Evolutionary conservation across 257 asterid species (phyloP).

Genomic region (Salvia rosmarinus): DNA sequence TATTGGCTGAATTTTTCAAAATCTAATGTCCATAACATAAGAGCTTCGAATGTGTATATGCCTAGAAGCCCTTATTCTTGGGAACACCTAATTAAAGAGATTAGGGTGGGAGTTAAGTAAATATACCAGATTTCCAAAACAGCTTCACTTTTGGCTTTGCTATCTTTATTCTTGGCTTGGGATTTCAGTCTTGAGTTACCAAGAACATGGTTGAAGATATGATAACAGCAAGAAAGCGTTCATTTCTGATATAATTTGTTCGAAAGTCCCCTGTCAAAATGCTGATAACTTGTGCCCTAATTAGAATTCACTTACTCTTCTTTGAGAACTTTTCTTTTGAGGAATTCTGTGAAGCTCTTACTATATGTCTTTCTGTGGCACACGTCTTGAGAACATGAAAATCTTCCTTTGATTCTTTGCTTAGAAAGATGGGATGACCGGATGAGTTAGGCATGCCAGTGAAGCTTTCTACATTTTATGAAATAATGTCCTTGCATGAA

Average conservation of each 20-base stretch:
- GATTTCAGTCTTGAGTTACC: neutral
- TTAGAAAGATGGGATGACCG: neutral
- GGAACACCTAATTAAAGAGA: conserved; percentile 11
- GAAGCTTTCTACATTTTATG: conserved; percentile 11
- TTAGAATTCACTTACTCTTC: neutral
- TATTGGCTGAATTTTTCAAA: neutral
- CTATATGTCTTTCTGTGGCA: neutral
- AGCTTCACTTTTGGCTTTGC: neutral
- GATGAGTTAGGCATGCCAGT: neutral
- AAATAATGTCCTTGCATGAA: neutral
- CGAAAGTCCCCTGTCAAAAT: neutral
- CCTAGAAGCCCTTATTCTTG: neutral
- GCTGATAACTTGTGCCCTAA: neutral
- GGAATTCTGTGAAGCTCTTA: neutral
- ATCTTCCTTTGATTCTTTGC: neutral
- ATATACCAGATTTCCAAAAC: neutral
- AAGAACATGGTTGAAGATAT: neutral
- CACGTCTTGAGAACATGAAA: conserved; percentile 1
- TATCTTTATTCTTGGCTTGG: conserved; percentile 8
- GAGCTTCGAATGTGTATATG: neutral
- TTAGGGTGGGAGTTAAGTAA: neutral
- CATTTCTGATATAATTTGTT: neutral
- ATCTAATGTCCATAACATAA: neutral
- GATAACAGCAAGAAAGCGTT: neutral
- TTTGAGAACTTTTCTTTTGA: neutral